These are phyloP conservation scores for Cymbidium sinense DNA, from an alignment of 106 monocot species.

Conservation along the genomic window DNA sequence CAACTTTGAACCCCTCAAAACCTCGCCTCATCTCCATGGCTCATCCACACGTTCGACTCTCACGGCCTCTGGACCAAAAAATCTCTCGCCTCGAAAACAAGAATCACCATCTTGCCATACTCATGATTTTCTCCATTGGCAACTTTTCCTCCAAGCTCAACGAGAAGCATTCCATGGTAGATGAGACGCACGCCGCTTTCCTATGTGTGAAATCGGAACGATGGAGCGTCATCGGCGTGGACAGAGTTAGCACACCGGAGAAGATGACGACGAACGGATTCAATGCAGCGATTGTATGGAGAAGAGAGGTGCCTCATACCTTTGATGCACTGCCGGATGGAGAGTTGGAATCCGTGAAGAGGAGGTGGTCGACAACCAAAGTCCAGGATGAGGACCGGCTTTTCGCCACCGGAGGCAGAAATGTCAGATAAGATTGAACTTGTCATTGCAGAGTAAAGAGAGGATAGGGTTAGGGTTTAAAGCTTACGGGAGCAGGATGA, in stretches of 20 bases:
- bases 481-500: not conserved
- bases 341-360: constrained; percentile 84
- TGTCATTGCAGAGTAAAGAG: not conserved
- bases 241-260: constrained; percentile 94
- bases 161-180: constrained; percentile 95
- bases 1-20: constrained; percentile 77
- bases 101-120: constrained; percentile 92
- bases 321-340: constrained; percentile 76
- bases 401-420: constrained; percentile 20
- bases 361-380: constrained; percentile 93
- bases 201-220: constrained; percentile 72
- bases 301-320: constrained; percentile 66
- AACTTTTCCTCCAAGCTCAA: constrained; percentile 77
- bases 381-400: constrained; percentile 87
- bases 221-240: constrained; percentile 55
- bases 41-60: constrained; percentile 90
- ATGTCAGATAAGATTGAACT: constrained; percentile 7
- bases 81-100: constrained; percentile 22
- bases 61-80: constrained; percentile 33
- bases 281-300: constrained; percentile 35
- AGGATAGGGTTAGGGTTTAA: not conserved
- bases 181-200: constrained; percentile 55
- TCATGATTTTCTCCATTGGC: constrained; percentile 69
- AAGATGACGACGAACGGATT: constrained; percentile 63
- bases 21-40: constrained; percentile 86